Conservation (phyloP, 2,329 filamentous ascomycete species). For the Colletotrichum noveboracense region DNA sequence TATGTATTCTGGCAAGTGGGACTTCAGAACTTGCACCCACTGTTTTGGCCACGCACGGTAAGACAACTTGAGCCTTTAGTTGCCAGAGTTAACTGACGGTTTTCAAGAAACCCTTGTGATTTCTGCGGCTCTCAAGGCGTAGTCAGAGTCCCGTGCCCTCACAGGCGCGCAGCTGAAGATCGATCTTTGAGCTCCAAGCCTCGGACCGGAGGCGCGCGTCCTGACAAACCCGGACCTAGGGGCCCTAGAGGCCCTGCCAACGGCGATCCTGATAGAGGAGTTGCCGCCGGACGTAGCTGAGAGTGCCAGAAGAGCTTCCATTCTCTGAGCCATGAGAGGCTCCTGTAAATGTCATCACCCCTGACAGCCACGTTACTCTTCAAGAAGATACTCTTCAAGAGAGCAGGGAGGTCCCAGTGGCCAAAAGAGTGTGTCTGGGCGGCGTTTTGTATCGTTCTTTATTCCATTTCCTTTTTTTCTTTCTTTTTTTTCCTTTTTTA, state of each 20-base stretch:
- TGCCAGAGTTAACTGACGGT: background rate
- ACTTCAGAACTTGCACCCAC: constrained; percentile 14
- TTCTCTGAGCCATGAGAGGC: background rate
- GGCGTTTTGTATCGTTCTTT: background rate
- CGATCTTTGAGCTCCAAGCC: background rate
- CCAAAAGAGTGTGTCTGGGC: background rate
- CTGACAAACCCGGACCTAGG: background rate
- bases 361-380: background rate
- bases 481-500: background rate
- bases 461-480: background rate
- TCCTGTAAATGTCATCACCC: background rate
- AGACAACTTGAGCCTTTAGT: background rate
- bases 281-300: background rate
- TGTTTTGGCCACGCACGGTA: constrained; percentile 11
- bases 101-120: background rate
- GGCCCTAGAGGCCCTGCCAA: background rate
- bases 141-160: constrained; percentile 16
- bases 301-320: background rate
- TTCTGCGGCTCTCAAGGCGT: constrained; percentile 9
- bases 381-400: background rate
- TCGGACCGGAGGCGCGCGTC: background rate
- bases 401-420: background rate
- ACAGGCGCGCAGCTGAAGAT: background rate
- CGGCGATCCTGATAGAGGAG: background rate
- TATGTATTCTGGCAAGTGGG: constrained; percentile 7